Evolutionary conservation across 306 rosid species (phyloP), one percentile per base, ranked within the genome.

Genomic region (Casuarina equisetifolia): DNA sequence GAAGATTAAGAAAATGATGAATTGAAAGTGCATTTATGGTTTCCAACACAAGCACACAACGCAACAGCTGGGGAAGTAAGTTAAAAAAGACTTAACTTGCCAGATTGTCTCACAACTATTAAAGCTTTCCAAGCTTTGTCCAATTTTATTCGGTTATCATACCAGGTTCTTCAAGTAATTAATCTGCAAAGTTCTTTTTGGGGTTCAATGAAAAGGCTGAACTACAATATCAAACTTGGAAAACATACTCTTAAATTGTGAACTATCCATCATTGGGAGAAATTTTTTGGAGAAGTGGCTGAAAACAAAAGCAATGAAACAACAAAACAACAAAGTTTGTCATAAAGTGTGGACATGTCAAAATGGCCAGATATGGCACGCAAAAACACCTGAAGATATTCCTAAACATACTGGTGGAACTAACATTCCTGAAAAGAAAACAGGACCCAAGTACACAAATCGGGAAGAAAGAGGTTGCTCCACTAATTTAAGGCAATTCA

Each of bases 11-110:
- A 13, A 42, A 13, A 36, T 35, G 35, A 4, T 36, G 6, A 2
- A 6, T 61, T 35, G 1, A 61, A 61, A 61, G 43, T 35, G 8
- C 67, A 61, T 61, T 42, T 11, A 61, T 12, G 40, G 13, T 61
- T 61, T 61, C 67, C 10, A 25, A 61, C 38, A 57, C 63, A 57
- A 57, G 63, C 63, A 57, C 63, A 57, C 38, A 57, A 57, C 4
- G 36, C 38, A 57, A 19, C 25, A 57, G 10, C 63, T 19, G 63
- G 19, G 38, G 19, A n/a, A 57, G n/a, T 19, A 57, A 57, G 63
- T 19, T 57, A 19, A 57, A 57, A 32, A n/a, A 4, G 19, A 57
- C 63, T n/a, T n/a, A 3, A 25, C 63, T 57, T 57, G 63, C 36
- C 36, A 19, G 36, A 19, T 36, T 57, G 38, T 57, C 38, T 19